Evolutionary conservation across 345 rosid genomes (phyloP), one percentile per base, ranked within the genome.

Genomic region (Camelina neglecta): DNA sequence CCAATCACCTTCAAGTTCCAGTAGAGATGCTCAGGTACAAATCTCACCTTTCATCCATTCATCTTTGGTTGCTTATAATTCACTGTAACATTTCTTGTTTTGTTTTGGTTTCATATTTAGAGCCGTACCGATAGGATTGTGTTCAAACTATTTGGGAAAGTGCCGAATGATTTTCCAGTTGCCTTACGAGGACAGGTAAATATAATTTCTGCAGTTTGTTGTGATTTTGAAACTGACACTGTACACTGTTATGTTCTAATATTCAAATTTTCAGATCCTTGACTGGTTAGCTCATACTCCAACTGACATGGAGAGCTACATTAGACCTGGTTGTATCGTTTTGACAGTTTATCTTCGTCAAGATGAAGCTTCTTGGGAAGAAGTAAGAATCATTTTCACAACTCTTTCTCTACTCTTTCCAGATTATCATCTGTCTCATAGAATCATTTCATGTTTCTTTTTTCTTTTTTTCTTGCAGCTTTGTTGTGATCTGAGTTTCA

Each of bases 221-320:
- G 55, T 26, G 60, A 71, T 55, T 21, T 77, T 4, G 24, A 55
- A 79, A 67, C 57, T 58, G 49, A 44, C 75, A 21, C 48, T 48
- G 63, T 60, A 44, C 75, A 18, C 48, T 48, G 60, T 60, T 63
- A 13, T 67, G 23, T 56, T 47, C 20, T 69, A 65, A 41, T 72
- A 4, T 74, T 76, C 45, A 53, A 60, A 18, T 58, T 60, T 86
- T 29, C 98, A 95, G 99, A 87, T 95, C 78, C 87, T 93, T 69
- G 87, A 89, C 38, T 95, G 98, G 99, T 75, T 95, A 59, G 80
- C 94, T 59, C 94, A 90, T 71, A 93, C 92, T 84, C 99, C 98
- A 21, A 86, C 97, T 67, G 98, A 95, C 75, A 92, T 95, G 60
- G 99, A 92, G 93, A 90, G 99, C 87, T 89, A 95, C 84, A 95